Evolutionary conservation across 2,329 filamentous ascomycete species (phyloP), one percentile per base, ranked within the genome.

Genomic region (Aspergillus fumigatus): DNA sequence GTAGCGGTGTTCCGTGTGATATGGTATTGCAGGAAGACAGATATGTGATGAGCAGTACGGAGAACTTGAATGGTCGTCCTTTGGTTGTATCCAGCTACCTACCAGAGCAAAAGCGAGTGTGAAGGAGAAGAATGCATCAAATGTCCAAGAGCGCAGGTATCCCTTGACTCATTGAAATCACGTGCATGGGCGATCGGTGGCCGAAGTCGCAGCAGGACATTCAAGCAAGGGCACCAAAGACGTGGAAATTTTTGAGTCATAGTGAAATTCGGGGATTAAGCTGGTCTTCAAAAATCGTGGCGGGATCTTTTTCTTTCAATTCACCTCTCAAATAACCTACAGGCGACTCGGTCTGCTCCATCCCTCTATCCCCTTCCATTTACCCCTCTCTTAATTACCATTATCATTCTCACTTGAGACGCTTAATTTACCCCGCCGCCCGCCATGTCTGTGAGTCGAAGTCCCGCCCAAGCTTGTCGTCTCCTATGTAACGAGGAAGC

Each of bases 391-490:
- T 25, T 17, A 41, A 17, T 47, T 21, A 25, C 26, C 43, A 26
- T 5, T 25, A 23, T 47, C 43, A 47, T 5, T 25, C 11, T 25
- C 23, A 47, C 9, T 25, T 21, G 43, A 47, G 21, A 32, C 25
- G 35, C 21, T 25, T 32, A 48, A 14, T 51, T 51, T 59, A 59
- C 67, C 66, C 65, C 67, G 57, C 56, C 52, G 54, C 64, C 54
- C 52, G 55, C 64, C 59, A 73, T 73, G 70, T 70, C 70, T 58
- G 70, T 73, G 62, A 71, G 70, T 71, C 56, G 59, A 49, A 54
- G 32, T 38, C 54, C 17, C 26, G 52, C 49, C 48, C 48, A 40
- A 52, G 49, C 38, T 17, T 38, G 41, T 43, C 50, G 25, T 32
- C 17, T 40, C 55, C 43, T 45, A 47, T 57, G 43, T 32, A 19